phyloP scores from a whole-genome alignment of 75 land plant species.

The Ceratopteris richardii region DNA sequence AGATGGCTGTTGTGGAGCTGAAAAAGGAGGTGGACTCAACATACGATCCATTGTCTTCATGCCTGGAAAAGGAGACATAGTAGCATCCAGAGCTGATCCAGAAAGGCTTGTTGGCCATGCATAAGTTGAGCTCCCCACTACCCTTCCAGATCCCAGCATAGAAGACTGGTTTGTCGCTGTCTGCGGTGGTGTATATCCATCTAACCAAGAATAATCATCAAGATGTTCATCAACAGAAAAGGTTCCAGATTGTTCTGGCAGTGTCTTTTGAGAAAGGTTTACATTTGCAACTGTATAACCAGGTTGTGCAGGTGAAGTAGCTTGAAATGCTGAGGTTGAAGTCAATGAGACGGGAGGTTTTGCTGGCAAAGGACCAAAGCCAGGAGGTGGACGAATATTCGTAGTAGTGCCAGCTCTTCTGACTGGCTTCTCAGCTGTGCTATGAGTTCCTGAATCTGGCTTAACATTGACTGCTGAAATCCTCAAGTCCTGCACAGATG shows the following conservation, averaged over 20 bases:
- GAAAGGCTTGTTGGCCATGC: slow-evolving; percentile 11
- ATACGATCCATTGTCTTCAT: slow-evolving; percentile 20
- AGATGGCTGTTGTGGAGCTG: slow-evolving; percentile 27
- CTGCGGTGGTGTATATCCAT: slow-evolving; percentile 47
- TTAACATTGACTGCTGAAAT: slow-evolving; percentile 5
- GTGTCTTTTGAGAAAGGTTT: not conserved
- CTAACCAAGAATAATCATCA: slow-evolving; percentile 84
- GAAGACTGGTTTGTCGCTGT: slow-evolving; percentile 16
- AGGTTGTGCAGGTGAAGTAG: not conserved
- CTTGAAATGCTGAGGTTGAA: slow-evolving; percentile 1
- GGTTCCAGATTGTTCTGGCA: slow-evolving; percentile 22
- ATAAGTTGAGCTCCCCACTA: slow-evolving; percentile 4
- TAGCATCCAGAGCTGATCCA: slow-evolving; percentile 14
- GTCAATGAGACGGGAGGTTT: slow-evolving; percentile 25
- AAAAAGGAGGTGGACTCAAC: not conserved
- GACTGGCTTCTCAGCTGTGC: slow-evolving; percentile 2
- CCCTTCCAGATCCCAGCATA: too few relatives aligned
- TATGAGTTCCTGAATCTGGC: slow-evolving; percentile 11
- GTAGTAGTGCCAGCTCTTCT: slow-evolving; percentile 12
- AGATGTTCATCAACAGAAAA: slow-evolving; percentile 10
- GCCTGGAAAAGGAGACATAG: slow-evolving; percentile 65
- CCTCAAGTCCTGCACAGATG: not conserved
- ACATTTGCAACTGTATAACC: not conserved
- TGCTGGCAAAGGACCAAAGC: slow-evolving; percentile 56
- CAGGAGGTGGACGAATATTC: slow-evolving; percentile 79